A percentile compares a stretch with the other conserved stretches of the same genome.
Conservation (phyloP, 208 protist species). For the Leishmania turanica region DNA sequence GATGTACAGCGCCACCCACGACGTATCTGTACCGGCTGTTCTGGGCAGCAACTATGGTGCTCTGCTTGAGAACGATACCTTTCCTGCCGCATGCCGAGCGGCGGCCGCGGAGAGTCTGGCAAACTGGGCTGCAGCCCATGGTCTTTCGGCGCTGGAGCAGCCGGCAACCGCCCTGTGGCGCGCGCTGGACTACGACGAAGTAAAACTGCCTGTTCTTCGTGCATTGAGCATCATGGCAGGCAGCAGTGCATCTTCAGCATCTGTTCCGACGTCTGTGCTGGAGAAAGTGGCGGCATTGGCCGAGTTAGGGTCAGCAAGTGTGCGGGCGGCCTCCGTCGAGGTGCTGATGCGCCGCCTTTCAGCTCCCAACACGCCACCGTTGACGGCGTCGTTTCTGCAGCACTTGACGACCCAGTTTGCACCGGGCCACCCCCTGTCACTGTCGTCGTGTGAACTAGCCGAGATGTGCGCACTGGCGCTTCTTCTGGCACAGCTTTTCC, state of each 20-base stretch:
- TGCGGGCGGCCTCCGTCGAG: slow-evolving; percentile 23
- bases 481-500: slow-evolving; percentile 21
- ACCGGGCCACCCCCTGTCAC: slow-evolving; percentile 21
- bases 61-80: slow-evolving; percentile 8
- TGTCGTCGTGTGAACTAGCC: slow-evolving; percentile 25
- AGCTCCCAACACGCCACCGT: background rate
- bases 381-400: slow-evolving; percentile 7
- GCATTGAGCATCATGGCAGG: slow-evolving; percentile 20
- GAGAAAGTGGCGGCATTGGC: slow-evolving; percentile 25
- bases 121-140: slow-evolving; percentile 24
- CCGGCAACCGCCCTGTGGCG: slow-evolving; percentile 11
- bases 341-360: slow-evolving; percentile 23
- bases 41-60: slow-evolving; percentile 18
- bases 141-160: slow-evolving; percentile 7
- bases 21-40: slow-evolving; percentile 7
- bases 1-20: slow-evolving; percentile 22
- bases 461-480: slow-evolving; percentile 19
- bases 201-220: slow-evolving; percentile 18
- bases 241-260: slow-evolving; percentile 16
- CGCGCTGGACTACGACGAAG: slow-evolving; percentile 12
- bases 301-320: slow-evolving; percentile 16
- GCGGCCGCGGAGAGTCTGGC: slow-evolving; percentile 29
- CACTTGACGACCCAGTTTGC: slow-evolving; percentile 22
- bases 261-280: slow-evolving; percentile 28
- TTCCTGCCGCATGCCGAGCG: slow-evolving; percentile 19